A percentile compares a stretch with the other conserved stretches of the same genome.
phyloP scores from a whole-genome alignment of 768 basidiomycete species.

The Suillus spraguei region DNA sequence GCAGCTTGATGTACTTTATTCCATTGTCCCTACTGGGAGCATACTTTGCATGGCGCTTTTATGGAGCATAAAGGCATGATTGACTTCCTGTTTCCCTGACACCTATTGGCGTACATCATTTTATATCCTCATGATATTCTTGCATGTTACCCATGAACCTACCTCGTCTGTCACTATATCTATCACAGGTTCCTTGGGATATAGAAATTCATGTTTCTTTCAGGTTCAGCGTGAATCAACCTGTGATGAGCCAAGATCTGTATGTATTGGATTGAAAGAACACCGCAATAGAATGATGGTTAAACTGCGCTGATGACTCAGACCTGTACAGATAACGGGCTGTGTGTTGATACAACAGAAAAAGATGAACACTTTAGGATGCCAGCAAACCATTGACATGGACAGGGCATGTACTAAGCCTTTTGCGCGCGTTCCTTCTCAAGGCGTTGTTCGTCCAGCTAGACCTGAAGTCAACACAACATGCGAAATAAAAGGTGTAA shows the following conservation, averaged over 20 bases:
- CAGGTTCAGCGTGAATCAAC: conserved; percentile 5
- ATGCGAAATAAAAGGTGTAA: not conserved
- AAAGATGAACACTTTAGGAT: conserved; percentile 1
- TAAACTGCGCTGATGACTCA: conserved; percentile 5
- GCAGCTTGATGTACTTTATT: conserved; percentile 80
- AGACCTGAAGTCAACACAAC: conserved; percentile 9
- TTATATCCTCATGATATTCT: conserved; percentile 18
- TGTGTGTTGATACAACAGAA: not conserved
- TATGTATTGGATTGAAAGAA: not conserved
- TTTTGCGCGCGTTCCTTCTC: conserved; percentile 19
- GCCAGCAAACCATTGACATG: not conserved
- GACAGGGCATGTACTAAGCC: conserved; percentile 1
- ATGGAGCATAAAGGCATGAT: conserved; percentile 41
- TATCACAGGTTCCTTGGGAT: conserved; percentile 19
- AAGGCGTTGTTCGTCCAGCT: conserved; percentile 34
- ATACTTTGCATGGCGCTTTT: conserved; percentile 89
- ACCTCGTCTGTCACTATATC: conserved; percentile 14
- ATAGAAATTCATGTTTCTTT: conserved; percentile 17
- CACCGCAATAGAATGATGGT: not conserved
- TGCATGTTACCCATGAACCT: conserved; percentile 11
- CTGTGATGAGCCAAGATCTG: not conserved
- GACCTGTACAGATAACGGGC: not conserved
- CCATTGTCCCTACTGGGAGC: conserved; percentile 79
- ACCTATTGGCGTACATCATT: conserved; percentile 8
- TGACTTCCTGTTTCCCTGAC: not conserved